Evolutionary conservation across 2,329 filamentous ascomycete genomes (phyloP).

Genomic region (Colletotrichum navitas): DNA sequence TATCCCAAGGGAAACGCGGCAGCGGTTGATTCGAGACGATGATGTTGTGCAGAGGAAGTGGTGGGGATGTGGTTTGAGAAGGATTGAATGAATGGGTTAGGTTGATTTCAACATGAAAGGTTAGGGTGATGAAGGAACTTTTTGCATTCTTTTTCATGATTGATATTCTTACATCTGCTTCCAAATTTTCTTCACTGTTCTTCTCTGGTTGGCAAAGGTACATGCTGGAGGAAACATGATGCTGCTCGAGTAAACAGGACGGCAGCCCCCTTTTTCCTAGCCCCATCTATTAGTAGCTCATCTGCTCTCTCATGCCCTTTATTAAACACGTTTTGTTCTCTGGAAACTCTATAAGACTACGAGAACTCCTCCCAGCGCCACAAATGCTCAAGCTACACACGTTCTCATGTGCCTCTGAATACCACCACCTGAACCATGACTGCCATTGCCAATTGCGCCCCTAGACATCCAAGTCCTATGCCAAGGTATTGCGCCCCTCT

Average conservation of each 20-base stretch:
- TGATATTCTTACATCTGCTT: not conserved
- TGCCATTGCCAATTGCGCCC: not conserved
- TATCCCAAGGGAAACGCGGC: conserved; percentile 61
- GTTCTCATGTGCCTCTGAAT: not conserved
- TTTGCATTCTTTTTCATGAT: not conserved
- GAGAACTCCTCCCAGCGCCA: not conserved
- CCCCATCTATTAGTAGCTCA: not conserved
- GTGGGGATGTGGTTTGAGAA: not conserved
- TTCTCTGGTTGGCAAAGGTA: not conserved
- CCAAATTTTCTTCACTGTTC: not conserved
- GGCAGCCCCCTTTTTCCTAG: not conserved
- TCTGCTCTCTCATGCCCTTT: not conserved
- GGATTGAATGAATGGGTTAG: not conserved
- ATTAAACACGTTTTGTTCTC: not conserved
- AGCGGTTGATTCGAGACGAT: conserved; percentile 11
- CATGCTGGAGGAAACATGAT: not conserved
- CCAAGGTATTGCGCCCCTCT: conserved; percentile 57
- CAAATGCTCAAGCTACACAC: not conserved
- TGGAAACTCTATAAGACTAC: not conserved
- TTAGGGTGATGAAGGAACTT: not conserved
- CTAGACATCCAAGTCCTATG: conserved; percentile 49
- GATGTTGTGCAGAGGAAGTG: not conserved
- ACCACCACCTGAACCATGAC: not conserved
- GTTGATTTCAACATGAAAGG: not conserved
- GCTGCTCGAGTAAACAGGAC: not conserved